Base-by-base conservation (phyloP, 129 eudicot genomes). In the Arctium lappa region DNA sequence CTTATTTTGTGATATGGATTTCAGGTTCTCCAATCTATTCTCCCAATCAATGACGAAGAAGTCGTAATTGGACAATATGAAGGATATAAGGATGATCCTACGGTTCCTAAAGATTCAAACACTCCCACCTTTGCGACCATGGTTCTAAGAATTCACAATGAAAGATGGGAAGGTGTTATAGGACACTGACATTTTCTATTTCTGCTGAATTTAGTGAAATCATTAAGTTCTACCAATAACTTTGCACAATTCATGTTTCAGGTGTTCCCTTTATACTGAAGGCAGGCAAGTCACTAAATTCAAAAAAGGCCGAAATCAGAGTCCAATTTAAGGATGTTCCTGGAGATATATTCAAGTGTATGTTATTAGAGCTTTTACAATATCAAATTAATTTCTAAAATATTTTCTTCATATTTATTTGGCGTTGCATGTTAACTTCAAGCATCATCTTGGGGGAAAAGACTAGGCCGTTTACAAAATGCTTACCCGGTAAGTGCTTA, bases 51-150 rank as follows among this genome's bases (percentile, higher is more conserved):
- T 56, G 97, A 95, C 74, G 93, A 88, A 68, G 98, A 95, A 86
- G 97, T 95, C 79, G 98, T 95, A 11, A 91, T 95, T 75, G 98
- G 98, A 74, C 98, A 95, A 73, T 95, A 95, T 85, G 97, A 95
- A 27, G 98, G 98, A 46, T 95, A 95, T 82, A 88, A 73, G 3
- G 97, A 91, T 62, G 98, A 95, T 71, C 97, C 98, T 70, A 91
- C 97, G 8, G 98, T 95, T 86, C 98, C 98, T 15, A 91, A 92
- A 68, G 69, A 86, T 89, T 95, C 98, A 60, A 95, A 95, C 65
- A 95, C 98, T 81, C 98, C 98, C 82, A 95, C 98, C 32, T 95
- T 95, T 87, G 98, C 98, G 12, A 95, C 98, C 42, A 62, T 88
- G 81, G 72, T 95, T 80, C 80, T 95, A 74, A 90, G 95, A 33